phyloP scores from a whole-genome alignment of 768 basidiomycete species.

The Kondoa subrosea region DNA sequence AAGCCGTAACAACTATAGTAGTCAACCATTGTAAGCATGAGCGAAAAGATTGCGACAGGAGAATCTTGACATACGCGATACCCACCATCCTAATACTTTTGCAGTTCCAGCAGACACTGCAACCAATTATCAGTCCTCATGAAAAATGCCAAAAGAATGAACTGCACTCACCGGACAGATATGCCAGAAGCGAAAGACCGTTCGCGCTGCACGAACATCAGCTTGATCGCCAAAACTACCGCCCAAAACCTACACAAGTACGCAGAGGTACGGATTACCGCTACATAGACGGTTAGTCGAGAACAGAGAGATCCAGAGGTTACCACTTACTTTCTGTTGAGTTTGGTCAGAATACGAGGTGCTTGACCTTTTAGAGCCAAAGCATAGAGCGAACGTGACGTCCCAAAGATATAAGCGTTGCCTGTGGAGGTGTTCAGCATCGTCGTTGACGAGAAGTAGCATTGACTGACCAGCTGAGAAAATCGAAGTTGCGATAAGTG shows the following conservation, averaged over 20 bases:
- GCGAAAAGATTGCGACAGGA: too few relatives aligned
- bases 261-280: constrained; percentile 30
- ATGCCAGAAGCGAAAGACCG: background rate
- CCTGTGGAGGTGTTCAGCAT: constrained; percentile 26
- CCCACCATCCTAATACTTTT: constrained; percentile 27
- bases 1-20: constrained; percentile 26
- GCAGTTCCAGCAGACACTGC: constrained; percentile 26
- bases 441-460: too few relatives aligned
- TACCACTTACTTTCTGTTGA: constrained; percentile 22
- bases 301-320: background rate
- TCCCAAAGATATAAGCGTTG: constrained; percentile 28
- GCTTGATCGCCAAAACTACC: too few relatives aligned
- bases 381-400: constrained; percentile 29
- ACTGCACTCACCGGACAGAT: background rate
- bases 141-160: background rate
- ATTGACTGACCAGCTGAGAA: too few relatives aligned
- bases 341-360: constrained; percentile 26
- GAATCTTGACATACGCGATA: too few relatives aligned
- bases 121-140: constrained; percentile 15
- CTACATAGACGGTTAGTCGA: background rate
- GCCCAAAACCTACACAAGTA: too few relatives aligned
- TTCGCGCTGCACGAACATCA: too few relatives aligned
- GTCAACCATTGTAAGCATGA: too few relatives aligned
- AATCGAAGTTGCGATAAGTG: constrained; percentile 12
- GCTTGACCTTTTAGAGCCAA: constrained; percentile 30